Conservation (phyloP, 306 rosid species). For the Rubus idaeus region DNA sequence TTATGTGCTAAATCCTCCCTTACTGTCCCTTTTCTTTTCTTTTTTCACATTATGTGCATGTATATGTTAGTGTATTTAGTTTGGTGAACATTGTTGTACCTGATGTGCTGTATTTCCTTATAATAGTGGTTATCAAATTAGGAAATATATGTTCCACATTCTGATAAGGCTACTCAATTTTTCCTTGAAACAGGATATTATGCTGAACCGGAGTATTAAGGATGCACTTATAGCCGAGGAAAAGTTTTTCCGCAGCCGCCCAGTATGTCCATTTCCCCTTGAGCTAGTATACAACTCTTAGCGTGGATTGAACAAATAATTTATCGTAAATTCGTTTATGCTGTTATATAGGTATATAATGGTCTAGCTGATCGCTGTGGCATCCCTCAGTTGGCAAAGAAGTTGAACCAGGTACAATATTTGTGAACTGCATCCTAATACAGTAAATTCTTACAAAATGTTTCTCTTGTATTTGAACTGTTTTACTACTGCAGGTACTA, state of each 20-base stretch:
- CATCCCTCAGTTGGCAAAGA: slow-evolving; percentile 93
- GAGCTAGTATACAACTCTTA: slow-evolving; percentile 14
- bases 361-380: slow-evolving; percentile 92
- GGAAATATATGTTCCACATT: slow-evolving; percentile 17
- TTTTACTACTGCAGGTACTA: not conserved
- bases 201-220: slow-evolving; percentile 76
- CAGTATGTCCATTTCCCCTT: slow-evolving; percentile 57
- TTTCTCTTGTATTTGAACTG: not conserved
- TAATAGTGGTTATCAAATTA: not conserved
- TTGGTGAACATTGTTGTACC: not conserved
- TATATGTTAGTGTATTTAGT: not conserved
- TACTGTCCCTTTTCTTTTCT: not conserved
- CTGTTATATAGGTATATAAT: slow-evolving; percentile 68
- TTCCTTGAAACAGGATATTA: slow-evolving; percentile 70
- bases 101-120: not conserved
- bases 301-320: slow-evolving; percentile 12
- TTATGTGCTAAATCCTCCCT: not conserved
- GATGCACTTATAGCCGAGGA: slow-evolving; percentile 95
- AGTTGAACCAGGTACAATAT: slow-evolving; percentile 81
- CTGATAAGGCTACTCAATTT: slow-evolving; percentile 28
- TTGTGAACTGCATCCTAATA: slow-evolving; percentile 12
- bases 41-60: not conserved
- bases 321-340: slow-evolving; percentile 21
- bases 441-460: not conserved
- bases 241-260: slow-evolving; percentile 85